Conservation (phyloP, 108 stramenopile genomes). For the Pseudonitzschia multiseries region DNA sequence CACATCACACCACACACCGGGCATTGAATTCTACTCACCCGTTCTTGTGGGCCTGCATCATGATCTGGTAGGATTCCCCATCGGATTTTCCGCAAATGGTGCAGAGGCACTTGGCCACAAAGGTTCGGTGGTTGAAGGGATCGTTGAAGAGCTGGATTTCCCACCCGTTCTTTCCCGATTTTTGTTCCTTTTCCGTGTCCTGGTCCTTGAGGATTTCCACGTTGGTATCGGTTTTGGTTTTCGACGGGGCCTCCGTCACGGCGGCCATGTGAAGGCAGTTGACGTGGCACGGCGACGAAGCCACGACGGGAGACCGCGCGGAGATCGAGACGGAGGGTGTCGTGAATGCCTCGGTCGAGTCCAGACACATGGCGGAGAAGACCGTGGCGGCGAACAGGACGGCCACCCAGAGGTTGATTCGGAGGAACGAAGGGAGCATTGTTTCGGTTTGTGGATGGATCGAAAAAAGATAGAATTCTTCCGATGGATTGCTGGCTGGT, state of each 20-base stretch:
- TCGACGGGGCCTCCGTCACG: conserved; percentile 23
- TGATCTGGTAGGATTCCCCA: conserved; percentile 55
- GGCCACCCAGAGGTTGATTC: not conserved
- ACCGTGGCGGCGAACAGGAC: not conserved
- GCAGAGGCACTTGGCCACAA: conserved; percentile 62
- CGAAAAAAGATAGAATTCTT: no score
- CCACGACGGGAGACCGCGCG: not conserved
- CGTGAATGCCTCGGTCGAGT: no score
- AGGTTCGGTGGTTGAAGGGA: conserved; percentile 77
- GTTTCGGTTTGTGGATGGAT: not conserved
- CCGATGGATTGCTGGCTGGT: no score
- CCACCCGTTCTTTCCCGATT: conserved; percentile 43
- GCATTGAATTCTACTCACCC: conserved; percentile 36
- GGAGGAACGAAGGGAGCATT: not conserved
- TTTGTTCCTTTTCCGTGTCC: conserved; percentile 14
- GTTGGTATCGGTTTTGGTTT: conserved; percentile 9
- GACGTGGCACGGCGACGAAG: not conserved
- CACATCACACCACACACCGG: no score
- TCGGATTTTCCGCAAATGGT: conserved; percentile 59
- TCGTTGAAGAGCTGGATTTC: conserved; percentile 71
- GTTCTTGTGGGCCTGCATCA: conserved; percentile 76
- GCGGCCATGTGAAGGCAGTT: conserved; percentile 3
- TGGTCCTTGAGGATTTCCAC: conserved; percentile 21
- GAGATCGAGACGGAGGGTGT: not conserved
- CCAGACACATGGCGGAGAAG: not conserved